A percentile compares a stretch with the other conserved stretches of the same genome.
These are phyloP conservation scores for Penicillium ucsense DNA, from an alignment of 495 filamentous ascomycete genomes.

Conservation along the genomic window DNA sequence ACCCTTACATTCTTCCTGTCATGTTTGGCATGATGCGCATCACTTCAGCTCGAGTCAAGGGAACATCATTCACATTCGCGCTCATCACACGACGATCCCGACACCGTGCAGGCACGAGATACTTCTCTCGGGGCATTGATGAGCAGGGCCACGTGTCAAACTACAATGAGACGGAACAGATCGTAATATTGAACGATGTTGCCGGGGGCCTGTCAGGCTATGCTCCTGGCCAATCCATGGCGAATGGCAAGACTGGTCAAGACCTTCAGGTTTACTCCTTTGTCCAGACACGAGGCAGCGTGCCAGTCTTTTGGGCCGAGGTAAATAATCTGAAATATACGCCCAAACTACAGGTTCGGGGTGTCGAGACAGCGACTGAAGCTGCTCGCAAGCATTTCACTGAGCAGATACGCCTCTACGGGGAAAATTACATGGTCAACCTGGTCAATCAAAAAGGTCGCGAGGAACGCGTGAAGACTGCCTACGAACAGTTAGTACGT, in stretches of 20 bases:
- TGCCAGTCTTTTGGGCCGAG: conserved; percentile 92
- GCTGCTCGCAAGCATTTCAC: conserved; percentile 80
- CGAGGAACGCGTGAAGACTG: conserved; percentile 75
- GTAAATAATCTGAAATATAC: conserved; percentile 83
- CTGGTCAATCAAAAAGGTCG: conserved; percentile 91
- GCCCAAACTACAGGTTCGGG: conserved; percentile 77
- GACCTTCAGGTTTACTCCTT: conserved; percentile 87
- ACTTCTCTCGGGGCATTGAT: conserved; percentile 89
- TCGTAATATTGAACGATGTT: conserved; percentile 74
- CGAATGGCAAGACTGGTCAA: conserved; percentile 57
- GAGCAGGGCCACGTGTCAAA: conserved; percentile 91
- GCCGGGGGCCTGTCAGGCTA: conserved; percentile 68
- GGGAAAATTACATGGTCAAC: conserved; percentile 94
- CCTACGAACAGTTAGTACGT: conserved; percentile 82
- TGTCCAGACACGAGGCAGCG: conserved; percentile 90
- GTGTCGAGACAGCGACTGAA: conserved; percentile 68
- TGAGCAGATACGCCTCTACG: conserved; percentile 85
- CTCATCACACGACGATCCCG: conserved; percentile 82
- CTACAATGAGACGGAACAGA: conserved; percentile 96
- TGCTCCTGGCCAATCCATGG: conserved; percentile 63
- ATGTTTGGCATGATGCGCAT: conserved; percentile 94
- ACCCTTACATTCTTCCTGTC: conserved; percentile 89
- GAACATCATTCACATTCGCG: conserved; percentile 70
- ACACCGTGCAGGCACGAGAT: conserved; percentile 80
- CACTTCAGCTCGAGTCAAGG: conserved; percentile 67